phyloP scores from a whole-genome alignment of 2,329 filamentous ascomycete genomes.

The Botryotinia calthae region DNA sequence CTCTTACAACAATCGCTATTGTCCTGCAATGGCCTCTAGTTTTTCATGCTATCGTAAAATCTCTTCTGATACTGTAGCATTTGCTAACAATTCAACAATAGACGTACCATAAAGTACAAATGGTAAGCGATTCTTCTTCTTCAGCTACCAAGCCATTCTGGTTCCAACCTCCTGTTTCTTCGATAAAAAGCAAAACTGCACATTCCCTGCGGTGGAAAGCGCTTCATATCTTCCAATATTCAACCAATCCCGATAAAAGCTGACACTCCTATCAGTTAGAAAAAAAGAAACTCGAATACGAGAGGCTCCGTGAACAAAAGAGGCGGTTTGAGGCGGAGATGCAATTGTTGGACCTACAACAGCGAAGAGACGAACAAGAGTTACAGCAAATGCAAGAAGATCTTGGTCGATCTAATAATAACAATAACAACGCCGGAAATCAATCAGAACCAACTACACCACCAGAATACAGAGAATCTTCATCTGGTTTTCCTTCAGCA shows the following conservation, averaged over 20 bases:
- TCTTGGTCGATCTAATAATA: conserved; percentile 53
- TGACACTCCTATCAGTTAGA: conserved; percentile 66
- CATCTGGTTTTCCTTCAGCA: conserved; percentile 69
- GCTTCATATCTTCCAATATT: neutral
- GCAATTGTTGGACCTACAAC: conserved; percentile 82
- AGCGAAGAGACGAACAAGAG: conserved; percentile 78
- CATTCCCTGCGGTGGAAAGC: conserved; percentile 13
- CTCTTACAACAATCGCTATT: conserved; percentile 27
- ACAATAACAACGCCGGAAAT: conserved; percentile 55
- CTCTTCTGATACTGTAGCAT: conserved; percentile 18
- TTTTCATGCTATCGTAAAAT: neutral
- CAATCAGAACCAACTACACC: conserved; percentile 96
- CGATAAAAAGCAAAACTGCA: conserved; percentile 14
- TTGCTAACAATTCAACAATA: conserved; percentile 39
- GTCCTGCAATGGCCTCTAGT: conserved; percentile 11
- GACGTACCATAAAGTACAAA: conserved; percentile 71
- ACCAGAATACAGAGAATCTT: conserved; percentile 79
- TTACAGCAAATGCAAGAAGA: conserved; percentile 83
- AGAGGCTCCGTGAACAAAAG: conserved; percentile 84
- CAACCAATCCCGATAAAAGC: conserved; percentile 25
- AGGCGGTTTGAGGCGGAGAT: conserved; percentile 89
- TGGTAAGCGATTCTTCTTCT: conserved; percentile 54
- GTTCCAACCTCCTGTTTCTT: conserved; percentile 2
- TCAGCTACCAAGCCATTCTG: neutral
- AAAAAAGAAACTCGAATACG: conserved; percentile 90